A percentile compares a stretch with the other conserved stretches of the same genome.
phyloP scores from a whole-genome alignment of 2,329 filamentous ascomycete genomes.

The Fusarium algeriense region DNA sequence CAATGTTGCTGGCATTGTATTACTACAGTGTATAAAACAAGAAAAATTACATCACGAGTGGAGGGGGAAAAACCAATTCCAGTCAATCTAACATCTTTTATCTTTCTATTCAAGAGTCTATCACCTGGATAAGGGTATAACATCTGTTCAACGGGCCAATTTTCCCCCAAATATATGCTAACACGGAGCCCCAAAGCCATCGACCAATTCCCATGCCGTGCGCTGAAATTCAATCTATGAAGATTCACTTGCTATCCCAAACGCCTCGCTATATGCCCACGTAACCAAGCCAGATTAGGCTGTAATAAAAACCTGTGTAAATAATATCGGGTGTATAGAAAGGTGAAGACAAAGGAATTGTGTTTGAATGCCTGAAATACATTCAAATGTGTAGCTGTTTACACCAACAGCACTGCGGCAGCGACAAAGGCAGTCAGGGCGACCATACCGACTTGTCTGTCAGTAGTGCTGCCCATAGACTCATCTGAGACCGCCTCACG shows the following conservation, averaged over 20 bases:
- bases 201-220: neutral
- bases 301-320: constrained; percentile 26
- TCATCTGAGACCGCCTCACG: constrained; percentile 45
- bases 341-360: constrained; percentile 24
- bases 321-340: constrained; percentile 16
- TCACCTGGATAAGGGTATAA: constrained; percentile 12
- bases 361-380: neutral
- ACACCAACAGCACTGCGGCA: constrained; percentile 56
- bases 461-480: constrained; percentile 32
- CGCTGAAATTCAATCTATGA: constrained; percentile 13
- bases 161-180: constrained; percentile 13
- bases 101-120: constrained; percentile 30
- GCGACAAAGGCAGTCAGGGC: constrained; percentile 60
- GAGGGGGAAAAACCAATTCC: too few relatives aligned
- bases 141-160: constrained; percentile 10
- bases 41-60: neutral
- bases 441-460: constrained; percentile 50
- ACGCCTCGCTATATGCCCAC: constrained; percentile 45
- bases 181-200: constrained; percentile 1
- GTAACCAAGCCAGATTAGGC: constrained; percentile 30
- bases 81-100: constrained; percentile 6
- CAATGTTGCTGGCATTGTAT: neutral
- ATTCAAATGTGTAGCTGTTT: constrained; percentile 8
- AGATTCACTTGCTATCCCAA: constrained; percentile 33
- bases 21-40: neutral